These are phyloP conservation scores for Xylaria longipes DNA, from an alignment of 495 filamentous ascomycete genomes.

Conservation along the genomic window DNA sequence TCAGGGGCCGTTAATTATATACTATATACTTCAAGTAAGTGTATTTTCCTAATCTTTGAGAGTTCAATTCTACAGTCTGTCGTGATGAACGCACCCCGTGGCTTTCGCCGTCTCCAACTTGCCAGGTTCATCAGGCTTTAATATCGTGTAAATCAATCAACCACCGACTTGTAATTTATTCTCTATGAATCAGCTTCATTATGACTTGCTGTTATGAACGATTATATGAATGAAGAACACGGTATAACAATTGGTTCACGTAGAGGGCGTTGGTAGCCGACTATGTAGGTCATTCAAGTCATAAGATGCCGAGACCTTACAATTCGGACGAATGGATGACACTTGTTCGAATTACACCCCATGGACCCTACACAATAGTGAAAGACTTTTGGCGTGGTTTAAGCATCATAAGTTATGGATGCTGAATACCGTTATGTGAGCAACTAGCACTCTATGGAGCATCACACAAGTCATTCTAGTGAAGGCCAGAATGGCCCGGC, in stretches of 20 bases:
- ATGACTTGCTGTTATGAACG: not conserved
- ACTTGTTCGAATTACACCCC: not conserved
- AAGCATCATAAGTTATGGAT: not conserved
- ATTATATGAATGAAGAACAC: not conserved
- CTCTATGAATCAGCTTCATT: not conserved
- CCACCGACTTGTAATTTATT: not conserved
- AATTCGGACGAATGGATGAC: not conserved
- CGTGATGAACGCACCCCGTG: not conserved
- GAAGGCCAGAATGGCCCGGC: not conserved
- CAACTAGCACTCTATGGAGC: not conserved
- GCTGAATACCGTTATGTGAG: not conserved
- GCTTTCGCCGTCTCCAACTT: not conserved
- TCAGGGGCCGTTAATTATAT: not conserved
- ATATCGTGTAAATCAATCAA: not conserved
- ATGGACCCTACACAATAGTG: not conserved
- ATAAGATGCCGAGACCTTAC: not conserved
- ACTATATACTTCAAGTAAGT: not conserved
- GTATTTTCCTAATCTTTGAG: not conserved
- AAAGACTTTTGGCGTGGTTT: not conserved
- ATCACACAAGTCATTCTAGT: not conserved
- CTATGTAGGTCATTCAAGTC: not conserved
- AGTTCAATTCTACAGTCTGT: not conserved
- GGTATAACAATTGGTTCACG: no score
- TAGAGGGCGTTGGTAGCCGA: not conserved
- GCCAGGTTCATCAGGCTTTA: not conserved